Percentiles rank a stretch among this genome's conserved stretches.
These are phyloP conservation scores for Apiosordaria backusii DNA, from an alignment of 495 filamentous ascomycete species.

Conservation along the genomic window DNA sequence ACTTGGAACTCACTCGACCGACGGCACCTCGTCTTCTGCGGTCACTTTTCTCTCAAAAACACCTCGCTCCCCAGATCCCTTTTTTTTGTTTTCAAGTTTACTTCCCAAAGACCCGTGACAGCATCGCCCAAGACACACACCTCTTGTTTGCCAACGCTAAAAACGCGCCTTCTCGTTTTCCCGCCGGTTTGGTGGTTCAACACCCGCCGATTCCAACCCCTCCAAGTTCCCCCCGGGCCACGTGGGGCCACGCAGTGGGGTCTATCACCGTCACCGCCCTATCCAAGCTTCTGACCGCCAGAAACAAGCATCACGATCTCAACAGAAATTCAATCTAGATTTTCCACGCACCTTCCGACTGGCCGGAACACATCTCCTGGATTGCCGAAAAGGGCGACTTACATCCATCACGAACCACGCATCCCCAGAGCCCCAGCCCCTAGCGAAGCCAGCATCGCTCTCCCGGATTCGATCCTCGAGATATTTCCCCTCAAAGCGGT, in stretches of 20 bases:
- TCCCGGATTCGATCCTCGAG: not conserved
- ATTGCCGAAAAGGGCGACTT: not conserved
- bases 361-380: not conserved
- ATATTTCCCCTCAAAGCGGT: not conserved
- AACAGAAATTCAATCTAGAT: slow-evolving; percentile 4
- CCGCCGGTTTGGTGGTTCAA: not conserved
- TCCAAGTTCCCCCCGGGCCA: not conserved
- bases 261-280: slow-evolving; percentile 3
- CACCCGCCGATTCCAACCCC: not conserved
- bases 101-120: not conserved
- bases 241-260: not conserved
- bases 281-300: not conserved
- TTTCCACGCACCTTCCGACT: not conserved
- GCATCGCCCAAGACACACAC: not conserved
- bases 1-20: not conserved
- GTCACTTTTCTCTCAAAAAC: not conserved
- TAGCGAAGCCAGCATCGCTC: not conserved
- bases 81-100: not conserved
- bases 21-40: not conserved
- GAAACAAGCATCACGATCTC: not conserved
- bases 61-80: not conserved
- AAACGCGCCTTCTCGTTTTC: too few relatives aligned
- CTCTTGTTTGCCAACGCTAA: not conserved
- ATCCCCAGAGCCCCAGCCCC: not conserved
- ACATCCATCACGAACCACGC: not conserved